Evolutionary conservation across 2,329 filamentous ascomycete genomes (phyloP), one percentile per base, ranked within the genome.

Genomic region (Chaetomium globosum): DNA sequence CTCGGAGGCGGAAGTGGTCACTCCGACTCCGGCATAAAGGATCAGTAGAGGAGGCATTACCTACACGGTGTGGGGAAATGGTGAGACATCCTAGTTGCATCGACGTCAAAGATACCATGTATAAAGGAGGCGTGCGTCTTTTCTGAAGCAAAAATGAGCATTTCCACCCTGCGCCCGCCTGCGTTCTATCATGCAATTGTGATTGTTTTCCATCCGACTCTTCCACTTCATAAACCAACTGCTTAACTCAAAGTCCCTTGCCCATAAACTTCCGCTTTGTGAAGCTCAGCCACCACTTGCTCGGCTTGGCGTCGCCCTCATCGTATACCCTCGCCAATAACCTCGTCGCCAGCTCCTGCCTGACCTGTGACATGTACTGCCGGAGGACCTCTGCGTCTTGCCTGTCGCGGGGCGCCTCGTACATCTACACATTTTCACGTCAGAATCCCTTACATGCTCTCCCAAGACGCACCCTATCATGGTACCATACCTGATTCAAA

Each of bases 251-350:
- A 80, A 95, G 81, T 71, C 87, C 86, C 87, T 98, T 98, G 77
- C 93, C 93, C 95, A 99, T 98, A 77, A 99, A 99, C 87, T 97
- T 97, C 81, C 95, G 89, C 88, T 98, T 98, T 61, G 91, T 92
- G 78, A 97, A 99, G 83, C 95, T 98, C 77, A 99, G 80, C 95
- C 95, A 99, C 92, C 94, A 98, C 87, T 96, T 86, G 78, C 81
- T 85, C 63, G 87, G 86, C 79, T 85, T 86, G 80, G 91, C 78
- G 82, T 93, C 79, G 75, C 84, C 72, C 80, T 93, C 93, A 63
- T 90, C 89, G 77, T 96, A 99, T 70, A 99, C 89, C 72, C 93
- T 86, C 60, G 90, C 90, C 76, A 97, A 80, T 80, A 99, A 82
- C 76, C 95, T 85, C 64, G 84, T 80, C 4, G 93, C 93, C 68